A percentile compares a stretch with the other conserved stretches of the same genome.
phyloP scores from a whole-genome alignment of 352 stramenopile genomes.

The Phytophthora fragariaefolia region DNA sequence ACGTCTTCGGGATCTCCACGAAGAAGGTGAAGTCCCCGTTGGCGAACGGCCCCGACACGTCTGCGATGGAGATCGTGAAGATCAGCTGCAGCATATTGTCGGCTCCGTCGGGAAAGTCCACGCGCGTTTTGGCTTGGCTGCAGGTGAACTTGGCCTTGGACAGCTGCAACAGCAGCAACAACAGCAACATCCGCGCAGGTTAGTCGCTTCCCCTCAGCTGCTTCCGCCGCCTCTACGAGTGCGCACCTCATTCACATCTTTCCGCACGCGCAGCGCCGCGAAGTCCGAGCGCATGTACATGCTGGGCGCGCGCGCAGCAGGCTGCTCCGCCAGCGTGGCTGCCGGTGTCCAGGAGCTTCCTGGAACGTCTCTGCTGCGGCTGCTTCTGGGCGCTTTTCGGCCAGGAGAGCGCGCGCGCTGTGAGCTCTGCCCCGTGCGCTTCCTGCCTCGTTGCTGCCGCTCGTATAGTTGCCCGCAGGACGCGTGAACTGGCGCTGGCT shows the following conservation, averaged over 20 bases:
- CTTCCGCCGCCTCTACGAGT: neutral
- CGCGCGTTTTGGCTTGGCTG: slow-evolving; percentile 72
- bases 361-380: neutral
- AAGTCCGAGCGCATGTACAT: slow-evolving; percentile 86
- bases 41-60: slow-evolving; percentile 74
- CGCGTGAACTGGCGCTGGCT: neutral
- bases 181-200: no score
- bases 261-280: slow-evolving; percentile 78
- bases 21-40: slow-evolving; percentile 90
- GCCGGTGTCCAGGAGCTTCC: neutral
- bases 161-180: slow-evolving; percentile 45
- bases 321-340: slow-evolving; percentile 11
- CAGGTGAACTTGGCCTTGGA: slow-evolving; percentile 86
- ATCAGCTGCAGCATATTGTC: slow-evolving; percentile 86
- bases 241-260: slow-evolving; percentile 86
- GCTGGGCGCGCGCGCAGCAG: slow-evolving; percentile 16
- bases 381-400: neutral
- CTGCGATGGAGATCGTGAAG: slow-evolving; percentile 81
- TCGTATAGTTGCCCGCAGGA: neutral
- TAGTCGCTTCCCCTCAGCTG: slow-evolving; percentile 13
- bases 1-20: slow-evolving; percentile 88
- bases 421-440: neutral
- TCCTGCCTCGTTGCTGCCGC: neutral
- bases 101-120: slow-evolving; percentile 84
- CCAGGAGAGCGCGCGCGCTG: neutral